A percentile compares a stretch with the other conserved stretches of the same genome.
These are phyloP conservation scores for Lipomyces sp. DNA, from an alignment of 805 yeast genomes.

Conservation along the genomic window DNA sequence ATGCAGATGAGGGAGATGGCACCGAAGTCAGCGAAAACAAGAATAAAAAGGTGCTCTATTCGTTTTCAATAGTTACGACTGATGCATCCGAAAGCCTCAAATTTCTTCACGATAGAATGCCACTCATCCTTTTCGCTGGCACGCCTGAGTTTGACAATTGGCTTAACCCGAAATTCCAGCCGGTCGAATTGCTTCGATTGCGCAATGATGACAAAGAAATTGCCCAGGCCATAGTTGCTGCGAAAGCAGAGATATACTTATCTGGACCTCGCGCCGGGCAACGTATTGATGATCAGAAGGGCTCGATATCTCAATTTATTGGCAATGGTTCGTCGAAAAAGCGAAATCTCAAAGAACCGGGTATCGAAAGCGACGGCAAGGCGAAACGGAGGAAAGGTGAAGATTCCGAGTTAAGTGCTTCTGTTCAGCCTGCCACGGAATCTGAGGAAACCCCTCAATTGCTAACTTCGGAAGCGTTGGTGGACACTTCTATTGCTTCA, in stretches of 20 bases:
- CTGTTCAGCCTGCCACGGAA: not conserved
- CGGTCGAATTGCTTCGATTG: slow-evolving; percentile 53
- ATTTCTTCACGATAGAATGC: slow-evolving; percentile 82
- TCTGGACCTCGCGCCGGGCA: slow-evolving; percentile 28
- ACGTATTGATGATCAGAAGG: slow-evolving; percentile 13
- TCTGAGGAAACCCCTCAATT: not conserved
- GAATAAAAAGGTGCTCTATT: slow-evolving; percentile 14
- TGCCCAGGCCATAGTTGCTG: slow-evolving; percentile 9
- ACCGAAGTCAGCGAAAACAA: not conserved
- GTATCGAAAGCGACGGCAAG: not conserved
- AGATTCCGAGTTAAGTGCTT: not conserved
- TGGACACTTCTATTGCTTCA: not conserved
- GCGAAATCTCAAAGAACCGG: not conserved
- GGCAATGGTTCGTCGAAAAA: slow-evolving; percentile 5
- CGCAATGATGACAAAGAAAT: slow-evolving; percentile 45
- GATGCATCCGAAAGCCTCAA: slow-evolving; percentile 63
- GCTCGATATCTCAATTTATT: slow-evolving; percentile 13
- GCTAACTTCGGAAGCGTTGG: not conserved
- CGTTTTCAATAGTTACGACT: slow-evolving; percentile 63
- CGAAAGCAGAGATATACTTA: slow-evolving; percentile 30
- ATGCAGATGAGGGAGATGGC: slow-evolving; percentile 4
- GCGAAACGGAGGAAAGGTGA: not conserved
- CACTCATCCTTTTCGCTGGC: slow-evolving; percentile 65
- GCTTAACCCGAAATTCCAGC: slow-evolving; percentile 59
- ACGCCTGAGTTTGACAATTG: slow-evolving; percentile 63